Conservation (phyloP, 371 early-diverging fungal genomes). For the Sporodiniella umbellata region DNA sequence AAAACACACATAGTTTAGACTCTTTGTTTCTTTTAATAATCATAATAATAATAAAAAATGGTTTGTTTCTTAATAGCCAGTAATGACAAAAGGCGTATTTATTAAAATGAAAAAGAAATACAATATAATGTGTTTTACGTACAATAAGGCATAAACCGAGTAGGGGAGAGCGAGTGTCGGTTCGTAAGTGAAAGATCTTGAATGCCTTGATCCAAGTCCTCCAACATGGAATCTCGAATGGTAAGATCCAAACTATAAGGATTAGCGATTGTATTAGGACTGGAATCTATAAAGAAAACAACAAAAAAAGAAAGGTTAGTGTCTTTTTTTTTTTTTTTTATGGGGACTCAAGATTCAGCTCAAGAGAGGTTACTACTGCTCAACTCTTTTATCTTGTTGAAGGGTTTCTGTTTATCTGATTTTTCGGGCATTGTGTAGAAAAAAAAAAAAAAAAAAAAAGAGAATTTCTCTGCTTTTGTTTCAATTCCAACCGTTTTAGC, state of each 20-base stretch:
- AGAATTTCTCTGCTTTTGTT: neutral
- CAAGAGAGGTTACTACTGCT: neutral
- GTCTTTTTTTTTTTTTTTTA: too few relatives aligned
- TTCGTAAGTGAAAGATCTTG: neutral
- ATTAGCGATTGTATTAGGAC: neutral
- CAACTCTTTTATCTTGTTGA: neutral
- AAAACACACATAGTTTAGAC: too few relatives aligned
- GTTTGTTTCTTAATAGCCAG: too few relatives aligned
- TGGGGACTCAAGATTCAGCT: neutral
- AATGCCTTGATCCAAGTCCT: neutral
- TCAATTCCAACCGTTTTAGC: too few relatives aligned
- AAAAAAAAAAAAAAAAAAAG: neutral
- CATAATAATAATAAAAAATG: too few relatives aligned
- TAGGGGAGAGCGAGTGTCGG: neutral
- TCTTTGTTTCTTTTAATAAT: too few relatives aligned
- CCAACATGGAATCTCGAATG: neutral
- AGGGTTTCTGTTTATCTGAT: neutral
- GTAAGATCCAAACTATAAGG: neutral
- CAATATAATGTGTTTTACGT: neutral
- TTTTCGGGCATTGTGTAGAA: neutral
- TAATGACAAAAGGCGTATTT: neutral
- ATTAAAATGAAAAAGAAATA: too few relatives aligned
- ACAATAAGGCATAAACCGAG: conserved; percentile 1
- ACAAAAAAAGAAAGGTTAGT: neutral
- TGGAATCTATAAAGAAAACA: neutral